Conservation (phyloP, 1,284 basidiomycete species). For the Psilocybe mexicana region DNA sequence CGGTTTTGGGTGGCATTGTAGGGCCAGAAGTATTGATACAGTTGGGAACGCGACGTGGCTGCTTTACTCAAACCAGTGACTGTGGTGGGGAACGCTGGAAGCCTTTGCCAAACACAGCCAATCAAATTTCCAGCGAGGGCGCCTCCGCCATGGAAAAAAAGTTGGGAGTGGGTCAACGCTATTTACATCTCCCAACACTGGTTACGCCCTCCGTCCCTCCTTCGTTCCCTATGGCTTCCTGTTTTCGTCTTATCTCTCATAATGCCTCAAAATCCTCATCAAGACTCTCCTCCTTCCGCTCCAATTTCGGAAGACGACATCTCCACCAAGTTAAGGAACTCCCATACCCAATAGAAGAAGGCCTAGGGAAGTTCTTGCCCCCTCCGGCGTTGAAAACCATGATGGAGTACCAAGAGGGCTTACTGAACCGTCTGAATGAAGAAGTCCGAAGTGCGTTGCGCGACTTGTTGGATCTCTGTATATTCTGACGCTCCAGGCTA, state of each 20-base stretch:
- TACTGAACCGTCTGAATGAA: conserved; percentile 74
- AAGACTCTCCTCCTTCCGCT: conserved; percentile 22
- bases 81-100: conserved; percentile 20
- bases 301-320: conserved; percentile 37
- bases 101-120: conserved; percentile 34
- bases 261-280: conserved; percentile 25
- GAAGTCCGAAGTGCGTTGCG: conserved; percentile 63
- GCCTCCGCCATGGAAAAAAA: conserved; percentile 29
- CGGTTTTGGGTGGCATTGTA: conserved; percentile 39
- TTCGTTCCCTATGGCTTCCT: conserved; percentile 29
- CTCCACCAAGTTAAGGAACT: conserved; percentile 60
- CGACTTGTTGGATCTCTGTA: not conserved
- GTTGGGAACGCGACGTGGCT: conserved; percentile 31
- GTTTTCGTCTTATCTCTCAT: conserved; percentile 32
- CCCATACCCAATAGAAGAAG: conserved; percentile 66
- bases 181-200: not conserved
- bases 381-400: conserved; percentile 66
- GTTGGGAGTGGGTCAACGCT: conserved; percentile 6
- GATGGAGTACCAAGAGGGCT: conserved; percentile 81
- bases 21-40: conserved; percentile 26
- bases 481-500: conserved; percentile 1
- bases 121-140: conserved; percentile 24
- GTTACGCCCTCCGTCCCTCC: not conserved
- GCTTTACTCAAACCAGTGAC: conserved; percentile 12
- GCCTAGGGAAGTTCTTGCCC: conserved; percentile 75